A percentile compares a stretch with the other conserved stretches of the same genome.
These are phyloP conservation scores for Nannochloropsis salina DNA, from an alignment of 108 stramenopile genomes.

Conservation along the genomic window DNA sequence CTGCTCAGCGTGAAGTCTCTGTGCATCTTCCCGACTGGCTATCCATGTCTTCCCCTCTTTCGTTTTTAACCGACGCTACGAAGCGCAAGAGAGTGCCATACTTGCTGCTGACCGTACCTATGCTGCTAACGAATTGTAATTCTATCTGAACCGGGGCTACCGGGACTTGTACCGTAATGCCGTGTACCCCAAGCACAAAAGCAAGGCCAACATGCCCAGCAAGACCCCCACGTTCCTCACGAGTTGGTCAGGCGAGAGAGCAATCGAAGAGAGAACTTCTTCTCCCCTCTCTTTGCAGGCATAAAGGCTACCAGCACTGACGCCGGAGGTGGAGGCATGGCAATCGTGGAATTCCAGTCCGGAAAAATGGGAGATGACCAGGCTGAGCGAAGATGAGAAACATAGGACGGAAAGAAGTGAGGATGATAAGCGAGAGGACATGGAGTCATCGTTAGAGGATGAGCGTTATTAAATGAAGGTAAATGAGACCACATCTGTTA, in stretches of 20 bases:
- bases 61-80: too few relatives aligned
- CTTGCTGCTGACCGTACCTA: too few relatives aligned
- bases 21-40: too few relatives aligned
- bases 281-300: background rate
- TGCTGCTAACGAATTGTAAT: too few relatives aligned
- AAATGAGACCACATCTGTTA: too few relatives aligned
- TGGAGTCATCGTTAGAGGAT: background rate
- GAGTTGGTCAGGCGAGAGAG: background rate
- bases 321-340: background rate
- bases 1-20: too few relatives aligned
- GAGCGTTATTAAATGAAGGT: too few relatives aligned
- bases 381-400: background rate
- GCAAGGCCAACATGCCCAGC: background rate
- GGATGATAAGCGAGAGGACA: background rate
- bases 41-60: too few relatives aligned
- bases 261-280: background rate
- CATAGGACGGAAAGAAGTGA: background rate
- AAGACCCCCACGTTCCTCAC: background rate
- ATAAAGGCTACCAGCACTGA: background rate
- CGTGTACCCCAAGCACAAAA: conserved; percentile 10
- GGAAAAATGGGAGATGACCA: background rate
- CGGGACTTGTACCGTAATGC: conserved; percentile 17
- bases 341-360: background rate
- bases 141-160: background rate
- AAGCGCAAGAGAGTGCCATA: too few relatives aligned